Conservation (phyloP, 2,329 filamentous ascomycete species). For the Talaromyces sp. region DNA sequence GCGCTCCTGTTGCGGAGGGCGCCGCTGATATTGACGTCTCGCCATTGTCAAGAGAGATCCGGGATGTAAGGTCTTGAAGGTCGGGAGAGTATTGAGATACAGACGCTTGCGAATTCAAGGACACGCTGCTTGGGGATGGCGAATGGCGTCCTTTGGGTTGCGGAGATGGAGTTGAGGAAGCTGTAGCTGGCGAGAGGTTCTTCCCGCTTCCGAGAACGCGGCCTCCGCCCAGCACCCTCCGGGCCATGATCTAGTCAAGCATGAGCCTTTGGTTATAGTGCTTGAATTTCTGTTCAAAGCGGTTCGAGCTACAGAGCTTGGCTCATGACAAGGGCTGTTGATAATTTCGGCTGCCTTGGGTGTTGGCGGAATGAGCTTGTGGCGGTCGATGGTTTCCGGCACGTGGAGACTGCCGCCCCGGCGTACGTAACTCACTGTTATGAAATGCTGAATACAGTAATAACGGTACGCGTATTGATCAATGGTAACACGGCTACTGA, state of each 20-base stretch:
- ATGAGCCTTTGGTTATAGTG: slow-evolving; percentile 26
- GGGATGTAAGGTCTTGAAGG: slow-evolving; percentile 74
- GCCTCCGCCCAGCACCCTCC: slow-evolving; percentile 85
- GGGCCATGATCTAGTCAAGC: slow-evolving; percentile 63
- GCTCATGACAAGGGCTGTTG: background rate
- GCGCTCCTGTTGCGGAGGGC: slow-evolving; percentile 58
- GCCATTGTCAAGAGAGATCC: slow-evolving; percentile 68
- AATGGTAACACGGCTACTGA: background rate
- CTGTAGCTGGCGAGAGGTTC: slow-evolving; percentile 66
- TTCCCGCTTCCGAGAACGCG: slow-evolving; percentile 85
- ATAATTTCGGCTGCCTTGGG: background rate
- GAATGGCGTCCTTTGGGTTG: slow-evolving; percentile 49
- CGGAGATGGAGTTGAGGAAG: slow-evolving; percentile 45
- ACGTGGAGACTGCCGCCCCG: slow-evolving; percentile 15
- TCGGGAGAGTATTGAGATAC: slow-evolving; percentile 67
- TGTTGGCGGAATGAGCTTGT: background rate
- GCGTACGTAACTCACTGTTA: background rate
- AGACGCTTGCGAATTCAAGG: slow-evolving; percentile 72
- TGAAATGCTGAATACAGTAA: background rate
- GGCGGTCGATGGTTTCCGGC: slow-evolving; percentile 13
- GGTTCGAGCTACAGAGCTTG: background rate
- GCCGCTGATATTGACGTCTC: slow-evolving; percentile 48
- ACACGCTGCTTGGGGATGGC: slow-evolving; percentile 70
- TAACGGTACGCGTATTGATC: background rate
- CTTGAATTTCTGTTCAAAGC: background rate